Base-by-base conservation (phyloP, 2,329 filamentous ascomycete genomes). In the Kalaharituber pfeilii region DNA sequence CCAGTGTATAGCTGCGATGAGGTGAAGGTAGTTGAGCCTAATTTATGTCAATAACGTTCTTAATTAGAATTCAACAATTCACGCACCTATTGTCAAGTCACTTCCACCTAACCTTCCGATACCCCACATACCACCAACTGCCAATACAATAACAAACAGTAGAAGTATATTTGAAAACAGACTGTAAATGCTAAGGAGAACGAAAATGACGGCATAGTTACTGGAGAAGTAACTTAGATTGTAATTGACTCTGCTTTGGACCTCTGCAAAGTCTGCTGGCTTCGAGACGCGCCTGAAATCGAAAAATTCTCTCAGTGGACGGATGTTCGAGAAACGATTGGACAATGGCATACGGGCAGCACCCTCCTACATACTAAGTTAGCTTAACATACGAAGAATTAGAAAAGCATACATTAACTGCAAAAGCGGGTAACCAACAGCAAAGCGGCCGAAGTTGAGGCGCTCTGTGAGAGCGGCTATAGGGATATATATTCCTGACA, bases 191-290 rank as follows among this genome's bases (percentile, higher is more conserved):
- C 84, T 86, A 66, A 98, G 82, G 82, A 98, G 93, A 65, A 84
- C 75, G 68, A 96, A 94, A 64, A 96, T 79, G 60, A 84, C 82
- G 63, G 84, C 83, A 77, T 98, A 98, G 75, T 98, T 98, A 82
- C 86, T 95, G 59, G 87, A 93, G 76, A 94, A 98, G 74, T 96
- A 84, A 69, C 84, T 80, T 62, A 98, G 73, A 71, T 98, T 98
- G 81, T 95, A 95, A 75, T 93, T 94, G 72, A 94, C 81, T 62
- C 89, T 81, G 64, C 82, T 87, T 71, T 96, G 89, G 60, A 86
- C 80, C 70, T 95, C 88, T 62, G 73, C 74, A 65, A 96, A 95
- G 73, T 93, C 93, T 67, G 78, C 79, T 26, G 91, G 91, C 74
- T 96, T 98, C 62, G 86, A 94, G 54, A 98, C 66, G 63, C 88